These are phyloP conservation scores for Bocquillonia castaneifolia DNA, from an alignment of 441 rosid genomes.

Conservation along the genomic window DNA sequence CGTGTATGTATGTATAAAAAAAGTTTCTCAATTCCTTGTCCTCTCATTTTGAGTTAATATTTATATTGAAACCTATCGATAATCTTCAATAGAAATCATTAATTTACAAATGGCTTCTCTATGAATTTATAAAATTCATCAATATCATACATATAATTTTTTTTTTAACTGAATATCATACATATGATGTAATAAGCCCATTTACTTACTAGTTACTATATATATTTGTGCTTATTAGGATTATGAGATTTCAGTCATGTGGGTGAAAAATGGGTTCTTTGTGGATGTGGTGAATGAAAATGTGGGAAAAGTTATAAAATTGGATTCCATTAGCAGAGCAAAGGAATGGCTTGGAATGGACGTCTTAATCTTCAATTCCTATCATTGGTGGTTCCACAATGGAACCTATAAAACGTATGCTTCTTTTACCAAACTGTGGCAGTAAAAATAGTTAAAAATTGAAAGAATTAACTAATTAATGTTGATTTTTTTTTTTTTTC, in stretches of 20 bases:
- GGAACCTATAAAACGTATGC: slow-evolving; percentile 51
- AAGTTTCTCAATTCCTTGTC: too few relatives aligned
- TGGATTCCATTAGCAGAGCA: slow-evolving; percentile 49
- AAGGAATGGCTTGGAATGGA: slow-evolving; percentile 46
- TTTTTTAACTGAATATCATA: not conserved
- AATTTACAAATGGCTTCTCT: too few relatives aligned
- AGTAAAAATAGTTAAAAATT: not conserved
- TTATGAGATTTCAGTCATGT: slow-evolving; percentile 34
- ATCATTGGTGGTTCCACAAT: slow-evolving; percentile 79
- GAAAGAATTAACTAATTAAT: not conserved
- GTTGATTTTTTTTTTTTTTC: too few relatives aligned
- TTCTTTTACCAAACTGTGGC: too few relatives aligned
- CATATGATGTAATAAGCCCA: too few relatives aligned
- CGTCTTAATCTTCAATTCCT: slow-evolving; percentile 62
- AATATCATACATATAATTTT: not conserved
- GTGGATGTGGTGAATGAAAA: slow-evolving; percentile 41
- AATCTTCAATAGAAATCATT: too few relatives aligned
- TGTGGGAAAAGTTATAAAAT: slow-evolving; percentile 39
- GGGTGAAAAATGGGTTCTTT: slow-evolving; percentile 54
- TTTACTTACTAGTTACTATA: too few relatives aligned
- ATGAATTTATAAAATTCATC: too few relatives aligned
- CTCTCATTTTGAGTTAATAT: too few relatives aligned
- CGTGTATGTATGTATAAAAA: too few relatives aligned
- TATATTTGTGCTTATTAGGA: too few relatives aligned
- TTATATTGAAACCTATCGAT: too few relatives aligned